Percentiles rank a stretch among this genome's conserved stretches.
Evolutionary conservation across 1,284 basidiomycete species (phyloP).

Genomic region (Malassezia vespertilionis): DNA sequence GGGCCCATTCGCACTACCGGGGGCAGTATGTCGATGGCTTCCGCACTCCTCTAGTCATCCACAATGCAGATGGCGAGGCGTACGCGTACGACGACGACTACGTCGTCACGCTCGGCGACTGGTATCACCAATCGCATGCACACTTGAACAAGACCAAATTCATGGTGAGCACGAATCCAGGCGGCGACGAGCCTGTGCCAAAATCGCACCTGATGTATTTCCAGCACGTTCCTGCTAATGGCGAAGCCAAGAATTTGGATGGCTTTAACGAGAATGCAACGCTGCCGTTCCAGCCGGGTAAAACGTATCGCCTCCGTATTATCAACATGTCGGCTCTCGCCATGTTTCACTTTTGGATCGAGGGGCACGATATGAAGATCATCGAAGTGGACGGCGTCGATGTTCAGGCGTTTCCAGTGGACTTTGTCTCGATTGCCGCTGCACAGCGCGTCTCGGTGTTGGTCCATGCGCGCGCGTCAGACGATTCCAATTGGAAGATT

Average conservation of each 20-base stretch:
- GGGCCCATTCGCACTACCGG: constrained; percentile 51
- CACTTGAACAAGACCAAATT: constrained; percentile 51
- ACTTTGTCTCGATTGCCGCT: constrained; percentile 1
- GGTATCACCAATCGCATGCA: constrained; percentile 50
- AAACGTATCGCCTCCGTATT: constrained; percentile 60
- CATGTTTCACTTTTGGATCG: constrained; percentile 54
- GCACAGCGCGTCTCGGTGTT: constrained; percentile 12
- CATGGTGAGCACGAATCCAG: constrained; percentile 54
- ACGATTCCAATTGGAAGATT: constrained; percentile 81
- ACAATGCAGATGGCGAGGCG: constrained; percentile 25
- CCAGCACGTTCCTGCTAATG: constrained; percentile 54
- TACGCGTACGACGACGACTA: constrained; percentile 81
- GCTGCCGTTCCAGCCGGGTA: constrained; percentile 58
- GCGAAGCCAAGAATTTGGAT: constrained; percentile 42
- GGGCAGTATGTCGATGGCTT: constrained; percentile 56
- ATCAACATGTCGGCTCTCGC: constrained; percentile 59
- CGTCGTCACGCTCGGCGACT: constrained; percentile 70
- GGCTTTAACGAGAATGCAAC: constrained; percentile 67
- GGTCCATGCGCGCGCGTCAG: constrained; percentile 58
- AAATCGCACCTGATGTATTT: constrained; percentile 77
- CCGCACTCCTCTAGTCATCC: constrained; percentile 65
- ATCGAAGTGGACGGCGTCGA: constrained; percentile 62
- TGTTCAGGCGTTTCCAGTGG: constrained; percentile 38
- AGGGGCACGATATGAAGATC: constrained; percentile 75
- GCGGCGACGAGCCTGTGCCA: constrained; percentile 37